phyloP scores from a whole-genome alignment of 495 filamentous ascomycete genomes.

The Penicillium mononematosum region DNA sequence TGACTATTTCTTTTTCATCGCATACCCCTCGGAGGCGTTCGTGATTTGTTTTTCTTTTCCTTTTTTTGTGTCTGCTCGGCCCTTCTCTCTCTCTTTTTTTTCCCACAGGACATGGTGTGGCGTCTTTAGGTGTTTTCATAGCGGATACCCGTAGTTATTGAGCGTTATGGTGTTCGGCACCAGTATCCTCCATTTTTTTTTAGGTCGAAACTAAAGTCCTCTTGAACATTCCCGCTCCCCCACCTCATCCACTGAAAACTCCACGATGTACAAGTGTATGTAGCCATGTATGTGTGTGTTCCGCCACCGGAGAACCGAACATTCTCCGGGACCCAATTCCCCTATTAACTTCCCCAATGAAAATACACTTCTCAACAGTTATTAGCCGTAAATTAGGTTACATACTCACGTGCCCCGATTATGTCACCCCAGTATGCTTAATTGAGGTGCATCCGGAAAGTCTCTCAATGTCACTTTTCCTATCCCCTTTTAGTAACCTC shows the following conservation, averaged over 20 bases:
- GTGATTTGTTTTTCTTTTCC: not conserved
- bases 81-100: not conserved
- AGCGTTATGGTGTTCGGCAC: not conserved
- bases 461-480: not conserved
- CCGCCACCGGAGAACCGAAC: constrained; percentile 7
- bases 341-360: not conserved
- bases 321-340: constrained; percentile 5
- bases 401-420: constrained; percentile 10
- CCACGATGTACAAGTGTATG: not conserved
- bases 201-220: not conserved
- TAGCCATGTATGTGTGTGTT: too few species aligned
- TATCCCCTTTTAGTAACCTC: not conserved
- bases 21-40: constrained; percentile 11
- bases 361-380: not conserved
- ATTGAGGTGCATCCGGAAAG: not conserved
- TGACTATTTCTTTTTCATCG: constrained; percentile 13
- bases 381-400: not conserved
- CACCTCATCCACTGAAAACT: not conserved
- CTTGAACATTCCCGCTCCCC: not conserved
- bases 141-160: constrained; percentile 13
- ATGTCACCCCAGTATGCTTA: constrained; percentile 2
- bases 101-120: constrained; percentile 1
- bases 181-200: not conserved
- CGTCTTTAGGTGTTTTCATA: constrained; percentile 11
- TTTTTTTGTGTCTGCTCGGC: not conserved